A percentile compares a stretch with the other conserved stretches of the same genome.
These are phyloP conservation scores for Euphorbia tirucalli DNA, from an alignment of 345 rosid species.

Conservation along the genomic window DNA sequence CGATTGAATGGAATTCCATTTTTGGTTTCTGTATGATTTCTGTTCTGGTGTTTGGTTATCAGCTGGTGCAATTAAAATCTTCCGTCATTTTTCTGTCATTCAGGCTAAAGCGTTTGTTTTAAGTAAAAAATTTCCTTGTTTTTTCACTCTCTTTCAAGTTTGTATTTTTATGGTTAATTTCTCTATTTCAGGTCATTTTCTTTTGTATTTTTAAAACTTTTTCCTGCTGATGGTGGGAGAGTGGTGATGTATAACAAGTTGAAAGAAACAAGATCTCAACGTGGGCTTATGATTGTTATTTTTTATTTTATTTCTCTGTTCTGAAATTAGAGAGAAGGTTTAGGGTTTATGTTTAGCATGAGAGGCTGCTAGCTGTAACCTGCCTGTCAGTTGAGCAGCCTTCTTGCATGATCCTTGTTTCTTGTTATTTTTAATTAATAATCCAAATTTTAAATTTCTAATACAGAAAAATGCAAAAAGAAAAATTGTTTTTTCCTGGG, in stretches of 20 bases:
- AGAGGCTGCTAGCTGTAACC: slow-evolving; percentile 78
- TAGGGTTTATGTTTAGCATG: slow-evolving; percentile 60
- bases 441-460: neutral
- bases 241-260: slow-evolving; percentile 22
- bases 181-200: neutral
- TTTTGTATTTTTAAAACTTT: neutral
- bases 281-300: slow-evolving; percentile 45
- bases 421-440: slow-evolving; percentile 6
- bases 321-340: slow-evolving; percentile 29
- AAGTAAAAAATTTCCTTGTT: neutral
- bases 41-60: too few relatives aligned
- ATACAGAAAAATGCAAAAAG: neutral
- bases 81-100: too few relatives aligned
- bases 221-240: neutral
- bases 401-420: slow-evolving; percentile 77
- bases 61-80: too few relatives aligned
- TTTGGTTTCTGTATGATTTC: too few relatives aligned
- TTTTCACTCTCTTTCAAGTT: too few relatives aligned
- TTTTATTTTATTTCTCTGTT: neutral
- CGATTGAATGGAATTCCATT: too few relatives aligned
- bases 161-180: neutral
- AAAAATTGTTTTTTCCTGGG: slow-evolving; percentile 24
- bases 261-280: slow-evolving; percentile 40
- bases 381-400: slow-evolving; percentile 89
- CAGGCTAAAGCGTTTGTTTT: too few relatives aligned